Conservation (phyloP, 306 rosid species). For the Glycine tomentella region DNA sequence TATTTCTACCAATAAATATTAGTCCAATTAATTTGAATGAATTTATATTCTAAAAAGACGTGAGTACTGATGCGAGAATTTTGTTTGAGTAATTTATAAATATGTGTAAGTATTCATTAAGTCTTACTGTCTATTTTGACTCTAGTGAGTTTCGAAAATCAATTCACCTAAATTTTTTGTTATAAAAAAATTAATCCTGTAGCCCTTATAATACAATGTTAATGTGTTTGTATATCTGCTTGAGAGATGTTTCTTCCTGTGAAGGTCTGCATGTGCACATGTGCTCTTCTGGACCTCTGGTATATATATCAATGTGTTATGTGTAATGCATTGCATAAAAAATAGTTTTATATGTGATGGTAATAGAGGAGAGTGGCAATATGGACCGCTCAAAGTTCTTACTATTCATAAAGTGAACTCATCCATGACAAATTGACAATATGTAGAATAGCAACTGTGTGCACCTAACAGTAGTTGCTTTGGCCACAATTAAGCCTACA, state of each 20-base stretch:
- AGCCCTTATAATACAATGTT: too few species aligned
- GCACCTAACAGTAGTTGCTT: constrained; percentile 12
- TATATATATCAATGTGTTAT: neutral
- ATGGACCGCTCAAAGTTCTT: neutral
- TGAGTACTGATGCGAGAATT: too few species aligned
- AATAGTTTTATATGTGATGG: neutral
- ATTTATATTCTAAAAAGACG: too few species aligned
- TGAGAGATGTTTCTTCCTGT: neutral
- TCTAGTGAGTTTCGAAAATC: rapidly evolving
- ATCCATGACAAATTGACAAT: neutral
- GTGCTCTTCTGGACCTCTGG: constrained; percentile 17
- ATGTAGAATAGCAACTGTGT: neutral
- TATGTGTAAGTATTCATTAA: too few species aligned
- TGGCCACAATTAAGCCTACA: constrained; percentile 13
- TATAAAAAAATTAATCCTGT: too few species aligned
- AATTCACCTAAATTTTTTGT: too few species aligned
- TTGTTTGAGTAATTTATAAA: too few species aligned
- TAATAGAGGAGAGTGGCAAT: too few species aligned
- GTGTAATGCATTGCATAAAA: constrained; percentile 21
- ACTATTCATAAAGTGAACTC: constrained; percentile 3
- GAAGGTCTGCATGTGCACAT: constrained; percentile 33
- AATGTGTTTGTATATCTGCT: neutral
- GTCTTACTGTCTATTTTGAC: too few species aligned
- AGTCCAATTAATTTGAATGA: too few species aligned
- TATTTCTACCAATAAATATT: too few species aligned